These are phyloP conservation scores for Vitis cinerea DNA, from an alignment of 164 flowering plant genomes.

Conservation along the genomic window DNA sequence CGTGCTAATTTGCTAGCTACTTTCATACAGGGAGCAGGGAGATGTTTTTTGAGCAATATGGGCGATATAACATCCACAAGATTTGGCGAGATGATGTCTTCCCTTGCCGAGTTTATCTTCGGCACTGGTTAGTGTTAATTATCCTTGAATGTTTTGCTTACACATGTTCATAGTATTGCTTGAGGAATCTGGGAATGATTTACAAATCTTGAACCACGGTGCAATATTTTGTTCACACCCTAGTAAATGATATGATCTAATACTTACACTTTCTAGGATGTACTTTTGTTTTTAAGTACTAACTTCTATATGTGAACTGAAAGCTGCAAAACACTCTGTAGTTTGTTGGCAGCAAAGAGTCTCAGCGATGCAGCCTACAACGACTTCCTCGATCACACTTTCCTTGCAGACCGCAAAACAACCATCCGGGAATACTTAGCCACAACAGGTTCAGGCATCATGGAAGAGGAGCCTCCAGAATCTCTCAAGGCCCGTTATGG, in stretches of 20 bases:
- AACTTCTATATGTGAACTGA: neutral
- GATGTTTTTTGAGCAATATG: conserved; percentile 66
- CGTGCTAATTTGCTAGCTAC: neutral
- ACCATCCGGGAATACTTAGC: conserved; percentile 68
- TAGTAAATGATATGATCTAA: too few species aligned
- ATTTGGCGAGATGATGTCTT: conserved; percentile 91
- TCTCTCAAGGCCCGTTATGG: conserved; percentile 67
- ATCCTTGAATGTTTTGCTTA: neutral
- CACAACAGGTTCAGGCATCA: conserved; percentile 73
- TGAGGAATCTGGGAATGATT: neutral
- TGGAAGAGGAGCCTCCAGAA: conserved; percentile 96
- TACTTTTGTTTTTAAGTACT: too few species aligned
- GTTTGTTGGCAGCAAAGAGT: conserved; percentile 84
- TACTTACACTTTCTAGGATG: too few species aligned
- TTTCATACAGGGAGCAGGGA: conserved; percentile 67
- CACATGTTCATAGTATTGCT: neutral
- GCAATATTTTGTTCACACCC: too few species aligned
- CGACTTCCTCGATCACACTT: conserved; percentile 92
- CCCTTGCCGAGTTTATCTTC: conserved; percentile 90
- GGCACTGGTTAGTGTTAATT: conserved; percentile 69
- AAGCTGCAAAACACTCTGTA: conserved; percentile 22
- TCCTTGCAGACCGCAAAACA: conserved; percentile 70
- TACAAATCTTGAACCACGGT: too few species aligned
- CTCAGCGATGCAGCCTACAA: conserved; percentile 58
- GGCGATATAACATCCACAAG: conserved; percentile 61